phyloP scores from a whole-genome alignment of 805 yeast species.

The Metschnikowia drakensbergensis region DNA sequence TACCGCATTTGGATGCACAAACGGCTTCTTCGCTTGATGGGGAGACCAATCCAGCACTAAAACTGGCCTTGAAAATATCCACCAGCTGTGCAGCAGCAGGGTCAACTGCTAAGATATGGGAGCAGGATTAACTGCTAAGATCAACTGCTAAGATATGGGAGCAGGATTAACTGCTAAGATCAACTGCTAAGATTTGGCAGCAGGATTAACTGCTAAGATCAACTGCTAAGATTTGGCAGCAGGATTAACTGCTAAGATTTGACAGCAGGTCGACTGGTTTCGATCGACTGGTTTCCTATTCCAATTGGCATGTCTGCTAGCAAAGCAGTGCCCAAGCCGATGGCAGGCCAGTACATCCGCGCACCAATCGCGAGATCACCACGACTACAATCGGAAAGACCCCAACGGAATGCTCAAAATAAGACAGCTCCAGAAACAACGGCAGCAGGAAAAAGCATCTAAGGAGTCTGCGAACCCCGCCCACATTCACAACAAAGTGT shows the following conservation, averaged over 20 bases:
- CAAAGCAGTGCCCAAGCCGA: background rate
- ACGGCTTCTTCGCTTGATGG: background rate
- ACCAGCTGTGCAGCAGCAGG: too few relatives aligned
- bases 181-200: too few relatives aligned
- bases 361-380: background rate
- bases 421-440: constrained; percentile 24
- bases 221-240: too few relatives aligned
- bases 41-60: background rate
- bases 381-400: background rate
- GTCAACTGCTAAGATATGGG: too few relatives aligned
- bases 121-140: too few relatives aligned
- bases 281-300: too few relatives aligned
- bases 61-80: background rate
- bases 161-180: too few relatives aligned
- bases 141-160: too few relatives aligned
- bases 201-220: too few relatives aligned
- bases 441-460: constrained; percentile 13
- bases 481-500: constrained; percentile 22
- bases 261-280: too few relatives aligned
- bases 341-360: constrained; percentile 4
- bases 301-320: too few relatives aligned
- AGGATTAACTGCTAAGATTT: too few relatives aligned
- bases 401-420: constrained; percentile 16
- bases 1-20: background rate
- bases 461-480: constrained; percentile 5